These are phyloP conservation scores for Clonostachys byssicola DNA, from an alignment of 2,329 filamentous ascomycete genomes.

Conservation along the genomic window DNA sequence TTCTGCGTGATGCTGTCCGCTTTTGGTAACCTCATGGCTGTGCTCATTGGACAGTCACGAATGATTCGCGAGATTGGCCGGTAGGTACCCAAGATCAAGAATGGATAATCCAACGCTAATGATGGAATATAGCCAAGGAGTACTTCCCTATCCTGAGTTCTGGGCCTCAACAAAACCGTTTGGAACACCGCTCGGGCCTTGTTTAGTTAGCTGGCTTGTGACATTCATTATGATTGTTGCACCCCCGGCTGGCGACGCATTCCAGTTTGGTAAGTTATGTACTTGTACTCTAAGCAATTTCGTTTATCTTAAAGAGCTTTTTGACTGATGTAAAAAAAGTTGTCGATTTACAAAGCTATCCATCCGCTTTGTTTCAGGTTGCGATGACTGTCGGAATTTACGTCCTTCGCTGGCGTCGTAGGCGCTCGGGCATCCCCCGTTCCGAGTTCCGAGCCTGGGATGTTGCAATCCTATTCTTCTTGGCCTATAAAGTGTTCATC, in stretches of 20 bases:
- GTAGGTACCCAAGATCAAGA: too few relatives aligned
- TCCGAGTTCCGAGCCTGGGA: conserved; percentile 58
- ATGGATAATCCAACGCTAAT: too few relatives aligned
- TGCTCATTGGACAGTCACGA: conserved; percentile 49
- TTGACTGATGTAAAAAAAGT: conserved; percentile 17
- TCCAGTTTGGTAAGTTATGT: conserved; percentile 40
- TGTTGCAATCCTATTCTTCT: conserved; percentile 51
- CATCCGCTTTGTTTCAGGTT: conserved; percentile 51
- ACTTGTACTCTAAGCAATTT: too few relatives aligned
- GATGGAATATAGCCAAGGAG: conserved; percentile 39
- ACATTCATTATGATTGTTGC: conserved; percentile 58
- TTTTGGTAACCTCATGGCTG: conserved; percentile 54
- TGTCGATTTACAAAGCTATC: conserved; percentile 55
- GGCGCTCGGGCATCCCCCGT: conserved; percentile 37
- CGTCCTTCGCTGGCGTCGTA: conserved; percentile 50
- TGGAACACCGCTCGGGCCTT: conserved; percentile 57
- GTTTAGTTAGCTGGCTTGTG: conserved; percentile 50
- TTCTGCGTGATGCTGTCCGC: conserved; percentile 52
- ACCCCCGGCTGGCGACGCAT: conserved; percentile 59
- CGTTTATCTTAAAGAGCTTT: too few relatives aligned
- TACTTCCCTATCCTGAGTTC: conserved; percentile 54
- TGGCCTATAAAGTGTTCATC: conserved; percentile 56
- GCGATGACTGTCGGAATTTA: conserved; percentile 53
- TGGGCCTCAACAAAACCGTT: conserved; percentile 63
- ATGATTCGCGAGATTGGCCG: conserved; percentile 55